phyloP scores from a whole-genome alignment of 371 early-diverging fungal species.

The Phascolomyces articulosus region DNA sequence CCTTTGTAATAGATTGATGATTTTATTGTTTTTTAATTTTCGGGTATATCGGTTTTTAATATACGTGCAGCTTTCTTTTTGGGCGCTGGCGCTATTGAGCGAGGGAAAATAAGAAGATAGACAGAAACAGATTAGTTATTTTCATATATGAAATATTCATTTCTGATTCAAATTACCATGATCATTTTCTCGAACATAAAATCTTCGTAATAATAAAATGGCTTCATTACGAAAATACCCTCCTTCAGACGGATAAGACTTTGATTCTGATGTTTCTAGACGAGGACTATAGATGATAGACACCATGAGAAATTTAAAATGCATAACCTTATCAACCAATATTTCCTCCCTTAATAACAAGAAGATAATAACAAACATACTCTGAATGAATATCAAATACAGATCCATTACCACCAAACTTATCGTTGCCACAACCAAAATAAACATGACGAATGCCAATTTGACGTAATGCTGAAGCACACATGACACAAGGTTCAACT shows the following conservation, averaged over 20 bases:
- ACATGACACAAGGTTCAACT: slow-evolving; percentile 99
- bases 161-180: slow-evolving; percentile 69
- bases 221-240: slow-evolving; percentile 84
- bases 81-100: slow-evolving; percentile 88
- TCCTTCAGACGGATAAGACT: slow-evolving; percentile 64
- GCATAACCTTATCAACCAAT: neutral
- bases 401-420: slow-evolving; percentile 96
- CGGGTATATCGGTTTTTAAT: slow-evolving; percentile 62
- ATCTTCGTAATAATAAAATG: slow-evolving; percentile 81
- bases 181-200: slow-evolving; percentile 90
- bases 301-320: slow-evolving; percentile 3
- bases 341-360: neutral
- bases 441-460: slow-evolving; percentile 80
- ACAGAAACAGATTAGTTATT: too few species aligned
- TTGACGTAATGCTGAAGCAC: slow-evolving; percentile 89
- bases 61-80: slow-evolving; percentile 81
- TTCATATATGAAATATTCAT: too few species aligned
- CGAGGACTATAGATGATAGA: slow-evolving; percentile 16
- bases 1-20: neutral
- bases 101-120: too few species aligned
- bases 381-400: slow-evolving; percentile 76
- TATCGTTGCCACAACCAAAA: slow-evolving; percentile 92
- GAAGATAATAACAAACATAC: slow-evolving; percentile 41
- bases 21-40: slow-evolving; percentile 7
- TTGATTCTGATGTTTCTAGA: slow-evolving; percentile 31